Conservation (phyloP, 1,139 yeast species). For the Arxiozyma slooffiae region DNA sequence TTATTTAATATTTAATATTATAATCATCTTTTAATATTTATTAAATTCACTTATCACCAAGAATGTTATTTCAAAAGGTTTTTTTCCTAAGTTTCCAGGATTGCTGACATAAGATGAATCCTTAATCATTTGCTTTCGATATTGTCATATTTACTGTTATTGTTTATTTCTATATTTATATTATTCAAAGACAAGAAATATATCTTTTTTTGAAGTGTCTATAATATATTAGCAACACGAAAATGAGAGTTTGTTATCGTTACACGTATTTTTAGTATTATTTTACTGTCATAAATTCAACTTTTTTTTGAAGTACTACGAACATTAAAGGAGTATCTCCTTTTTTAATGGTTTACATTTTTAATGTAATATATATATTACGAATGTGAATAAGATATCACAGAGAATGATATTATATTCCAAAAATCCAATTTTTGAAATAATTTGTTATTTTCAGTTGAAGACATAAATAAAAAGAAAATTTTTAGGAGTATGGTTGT, state of each 20-base stretch:
- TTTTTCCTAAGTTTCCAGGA: not conserved
- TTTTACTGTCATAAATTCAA: not conserved
- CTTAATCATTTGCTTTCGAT: not conserved
- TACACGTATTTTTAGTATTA: slow-evolving; percentile 1
- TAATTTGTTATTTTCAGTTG: not conserved
- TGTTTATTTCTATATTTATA: not conserved
- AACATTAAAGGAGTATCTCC: not conserved
- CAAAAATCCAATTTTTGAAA: not conserved
- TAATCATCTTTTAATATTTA: too few species aligned
- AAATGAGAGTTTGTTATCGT: not conserved
- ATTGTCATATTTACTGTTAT: not conserved
- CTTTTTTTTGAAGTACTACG: not conserved
- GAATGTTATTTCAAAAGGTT: not conserved
- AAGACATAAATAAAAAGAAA: not conserved
- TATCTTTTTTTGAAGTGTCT: not conserved
- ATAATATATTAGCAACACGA: not conserved
- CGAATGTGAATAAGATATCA: not conserved
- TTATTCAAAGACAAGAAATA: not conserved
- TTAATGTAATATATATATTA: not conserved
- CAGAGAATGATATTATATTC: not conserved
- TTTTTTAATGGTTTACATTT: not conserved
- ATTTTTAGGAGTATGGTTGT: not conserved
- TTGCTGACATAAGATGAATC: not conserved
- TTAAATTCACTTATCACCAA: not conserved
- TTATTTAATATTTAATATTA: too few species aligned